Evolutionary conservation across 805 yeast genomes (phyloP).

Genomic region (Blastobotrys attinorum): DNA sequence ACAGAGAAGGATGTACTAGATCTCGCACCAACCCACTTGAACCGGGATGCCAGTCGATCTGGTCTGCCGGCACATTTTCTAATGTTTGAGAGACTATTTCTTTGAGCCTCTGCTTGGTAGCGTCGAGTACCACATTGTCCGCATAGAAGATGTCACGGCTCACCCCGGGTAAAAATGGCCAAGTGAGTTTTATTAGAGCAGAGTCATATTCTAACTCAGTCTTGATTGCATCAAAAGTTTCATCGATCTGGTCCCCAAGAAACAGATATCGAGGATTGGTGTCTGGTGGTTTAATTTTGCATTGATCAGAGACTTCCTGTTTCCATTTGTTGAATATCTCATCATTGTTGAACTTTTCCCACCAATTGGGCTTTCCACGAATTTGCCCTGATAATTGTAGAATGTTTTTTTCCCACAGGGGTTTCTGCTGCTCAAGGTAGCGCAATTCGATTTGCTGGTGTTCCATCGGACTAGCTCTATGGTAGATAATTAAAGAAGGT

Average conservation of each 20-base stretch:
- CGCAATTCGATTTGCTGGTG: no score
- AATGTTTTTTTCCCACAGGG: neutral
- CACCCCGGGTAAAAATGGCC: constrained; percentile 9
- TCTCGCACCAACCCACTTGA: constrained; percentile 32
- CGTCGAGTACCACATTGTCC: constrained; percentile 17
- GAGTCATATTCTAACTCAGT: constrained; percentile 16
- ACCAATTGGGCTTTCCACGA: constrained; percentile 28
- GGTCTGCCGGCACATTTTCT: constrained; percentile 15
- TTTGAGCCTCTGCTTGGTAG: constrained; percentile 5
- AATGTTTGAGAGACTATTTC: constrained; percentile 4
- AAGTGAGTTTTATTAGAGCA: constrained; percentile 12
- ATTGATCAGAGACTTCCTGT: constrained; percentile 15
- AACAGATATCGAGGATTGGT: neutral
- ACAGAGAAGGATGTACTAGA: constrained; percentile 38
- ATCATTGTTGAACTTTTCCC: constrained; percentile 21
- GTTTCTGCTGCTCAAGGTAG: no score
- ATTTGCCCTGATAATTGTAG: constrained; percentile 7
- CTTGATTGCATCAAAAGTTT: neutral
- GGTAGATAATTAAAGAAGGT: no score
- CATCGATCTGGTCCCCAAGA: neutral
- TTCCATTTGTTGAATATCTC: constrained; percentile 26
- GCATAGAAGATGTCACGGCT: constrained; percentile 21
- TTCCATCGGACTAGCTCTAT: no score
- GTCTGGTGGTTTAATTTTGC: constrained; percentile 1
- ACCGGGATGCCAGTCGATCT: constrained; percentile 33